Base-by-base conservation (phyloP, 2,329 filamentous ascomycete species). In the Venturia asperata region DNA sequence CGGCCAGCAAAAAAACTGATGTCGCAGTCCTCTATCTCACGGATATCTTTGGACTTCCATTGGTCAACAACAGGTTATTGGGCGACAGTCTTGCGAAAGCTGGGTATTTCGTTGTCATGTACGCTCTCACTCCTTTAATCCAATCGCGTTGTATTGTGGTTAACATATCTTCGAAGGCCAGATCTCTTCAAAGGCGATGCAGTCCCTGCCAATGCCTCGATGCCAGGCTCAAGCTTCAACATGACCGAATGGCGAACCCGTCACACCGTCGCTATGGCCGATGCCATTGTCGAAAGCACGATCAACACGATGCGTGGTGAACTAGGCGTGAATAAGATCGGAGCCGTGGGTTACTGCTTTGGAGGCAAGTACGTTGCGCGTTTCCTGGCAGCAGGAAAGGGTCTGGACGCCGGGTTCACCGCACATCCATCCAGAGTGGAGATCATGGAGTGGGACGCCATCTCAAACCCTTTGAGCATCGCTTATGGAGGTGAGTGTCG, bases 321-420 rank as follows among this genome's bases (percentile, higher is more conserved):
- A 3, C 73, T 91, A 64, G 71, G 71, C 5, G 70, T 83, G 56
- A 84, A 83, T 73, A 84, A 82, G 68, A 76, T 92, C 43, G 88
- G 83, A 1, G 83, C 80, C 15, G 83, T 86, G 0, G 89, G 89
- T 0, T 91, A 91, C 76, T 92, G 89, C 76, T 90, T 91, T 69
- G 89, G 89, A 43, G 88, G 82, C 65, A 90, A 89, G 84, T 92
- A 89, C 74, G 84, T 90, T 42, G 80, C 82, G 63, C 85, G 89
- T 42, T 86, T 87, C 77, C 81, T 83, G 3, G 77, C 78, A 30
- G 66, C 77, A 66, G 85, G 84, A 67, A 79, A 67, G 58, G 70
- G 70, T 4, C 68, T 91, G 68, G 78, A 87, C 60, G 87, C 82
- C 65, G 88, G 87, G 49, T 92, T 83, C 76, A 74, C 84, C n/a